Evolutionary conservation across 2,329 filamentous ascomycete species (phyloP).

Genomic region (Colletotrichum horii): DNA sequence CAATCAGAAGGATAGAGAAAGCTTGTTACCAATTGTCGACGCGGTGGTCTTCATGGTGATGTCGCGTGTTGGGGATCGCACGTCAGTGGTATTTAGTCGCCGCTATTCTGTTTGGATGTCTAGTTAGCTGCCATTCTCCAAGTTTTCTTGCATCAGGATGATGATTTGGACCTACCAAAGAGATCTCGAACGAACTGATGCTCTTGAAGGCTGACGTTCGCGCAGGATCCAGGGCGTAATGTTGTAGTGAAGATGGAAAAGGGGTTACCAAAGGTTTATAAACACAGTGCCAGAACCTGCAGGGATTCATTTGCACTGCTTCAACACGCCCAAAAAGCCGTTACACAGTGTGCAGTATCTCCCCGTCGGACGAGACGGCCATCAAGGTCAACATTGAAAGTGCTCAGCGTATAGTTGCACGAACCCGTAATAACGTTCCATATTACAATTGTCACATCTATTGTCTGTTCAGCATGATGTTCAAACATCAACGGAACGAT

Average conservation of each 20-base stretch:
- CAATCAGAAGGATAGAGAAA: neutral
- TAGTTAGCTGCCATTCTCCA: neutral
- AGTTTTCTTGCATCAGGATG: neutral
- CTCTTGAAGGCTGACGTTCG: too few species aligned
- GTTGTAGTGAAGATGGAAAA: neutral
- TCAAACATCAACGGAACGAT: neutral
- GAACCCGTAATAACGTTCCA: neutral
- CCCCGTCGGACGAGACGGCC: neutral
- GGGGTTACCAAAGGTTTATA: neutral
- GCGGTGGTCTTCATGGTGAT: neutral
- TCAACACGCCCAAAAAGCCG: accelerated
- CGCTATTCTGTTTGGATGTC: neutral
- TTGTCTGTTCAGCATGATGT: neutral
- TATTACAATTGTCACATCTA: neutral
- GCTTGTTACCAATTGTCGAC: accelerated
- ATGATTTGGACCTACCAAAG: accelerated
- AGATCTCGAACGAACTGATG: too few species aligned
- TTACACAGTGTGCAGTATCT: neutral
- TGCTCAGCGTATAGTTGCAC: neutral
- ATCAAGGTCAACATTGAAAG: neutral
- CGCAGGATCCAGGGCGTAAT: neutral
- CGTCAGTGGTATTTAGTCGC: neutral
- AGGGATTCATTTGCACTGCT: neutral
- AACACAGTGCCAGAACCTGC: neutral
- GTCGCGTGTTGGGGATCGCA: neutral